Percentiles rank a stretch among this genome's conserved stretches.
phyloP scores from a whole-genome alignment of 1,284 basidiomycete genomes.

The Rhodofomes roseus region DNA sequence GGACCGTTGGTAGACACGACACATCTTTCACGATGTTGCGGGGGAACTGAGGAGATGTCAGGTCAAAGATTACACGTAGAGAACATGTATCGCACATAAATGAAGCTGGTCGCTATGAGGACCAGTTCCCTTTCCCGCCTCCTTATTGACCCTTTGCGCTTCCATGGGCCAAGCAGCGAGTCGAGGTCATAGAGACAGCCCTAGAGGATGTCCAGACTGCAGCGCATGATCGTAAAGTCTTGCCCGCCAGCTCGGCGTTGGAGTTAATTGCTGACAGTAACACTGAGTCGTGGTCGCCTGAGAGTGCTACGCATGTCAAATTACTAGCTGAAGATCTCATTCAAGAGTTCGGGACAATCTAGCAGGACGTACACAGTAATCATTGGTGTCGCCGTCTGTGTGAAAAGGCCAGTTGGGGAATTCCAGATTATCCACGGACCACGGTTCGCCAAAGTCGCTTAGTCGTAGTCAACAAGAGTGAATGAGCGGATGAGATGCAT shows the following conservation, averaged over 20 bases:
- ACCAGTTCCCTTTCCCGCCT: neutral
- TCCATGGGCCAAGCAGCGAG: neutral
- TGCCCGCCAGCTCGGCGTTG: neutral
- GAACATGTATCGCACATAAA: neutral
- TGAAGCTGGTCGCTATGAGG: too few species aligned
- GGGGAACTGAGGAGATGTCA: neutral
- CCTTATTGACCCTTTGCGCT: neutral
- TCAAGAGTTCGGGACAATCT: neutral
- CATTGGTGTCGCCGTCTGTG: too few species aligned
- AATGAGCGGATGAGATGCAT: too few species aligned
- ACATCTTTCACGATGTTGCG: neutral
- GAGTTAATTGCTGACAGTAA: neutral
- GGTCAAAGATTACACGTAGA: neutral
- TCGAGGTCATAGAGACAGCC: neutral
- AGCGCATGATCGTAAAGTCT: neutral
- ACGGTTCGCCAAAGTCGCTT: too few species aligned
- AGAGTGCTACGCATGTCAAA: neutral
- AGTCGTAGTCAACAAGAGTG: too few species aligned
- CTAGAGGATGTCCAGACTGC: neutral
- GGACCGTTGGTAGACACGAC: neutral
- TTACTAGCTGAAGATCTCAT: neutral
- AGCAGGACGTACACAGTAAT: too few species aligned
- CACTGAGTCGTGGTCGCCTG: neutral
- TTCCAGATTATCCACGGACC: too few species aligned
- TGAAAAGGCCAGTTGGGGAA: too few species aligned